Conservation (phyloP, 2,329 filamentous ascomycete genomes). For the Eutypa lata region DNA sequence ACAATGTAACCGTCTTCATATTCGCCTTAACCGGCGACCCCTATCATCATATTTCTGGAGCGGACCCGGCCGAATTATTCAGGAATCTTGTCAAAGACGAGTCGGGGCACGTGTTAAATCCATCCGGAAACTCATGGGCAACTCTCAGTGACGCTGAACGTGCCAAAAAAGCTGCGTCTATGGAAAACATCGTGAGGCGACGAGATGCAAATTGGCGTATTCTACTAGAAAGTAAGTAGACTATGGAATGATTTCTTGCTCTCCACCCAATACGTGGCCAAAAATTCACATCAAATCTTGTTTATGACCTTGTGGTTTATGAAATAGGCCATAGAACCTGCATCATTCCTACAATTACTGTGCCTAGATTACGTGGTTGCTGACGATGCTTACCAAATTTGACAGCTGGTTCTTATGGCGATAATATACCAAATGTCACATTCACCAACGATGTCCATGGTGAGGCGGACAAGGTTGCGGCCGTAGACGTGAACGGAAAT, state of each 20-base stretch:
- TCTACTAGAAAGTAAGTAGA: slow-evolving; percentile 31
- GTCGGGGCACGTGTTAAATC: slow-evolving; percentile 6
- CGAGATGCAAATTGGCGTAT: slow-evolving; percentile 50
- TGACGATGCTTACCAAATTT: background rate
- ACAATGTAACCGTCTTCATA: slow-evolving; percentile 29
- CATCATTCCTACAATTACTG: too few relatives aligned
- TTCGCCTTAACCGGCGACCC: slow-evolving; percentile 25
- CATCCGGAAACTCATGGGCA: background rate
- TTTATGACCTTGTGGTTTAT: background rate
- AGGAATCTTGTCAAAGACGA: slow-evolving; percentile 19
- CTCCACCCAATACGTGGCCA: background rate
- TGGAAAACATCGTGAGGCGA: slow-evolving; percentile 34
- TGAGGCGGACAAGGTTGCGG: slow-evolving; percentile 47
- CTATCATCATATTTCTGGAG: slow-evolving; percentile 2
- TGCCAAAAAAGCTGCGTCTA: slow-evolving; percentile 11
- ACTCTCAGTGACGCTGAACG: background rate
- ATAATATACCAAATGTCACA: slow-evolving; percentile 52
- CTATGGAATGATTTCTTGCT: background rate
- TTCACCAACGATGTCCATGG: slow-evolving; percentile 47
- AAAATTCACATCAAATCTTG: background rate
- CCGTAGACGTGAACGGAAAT: slow-evolving; percentile 47
- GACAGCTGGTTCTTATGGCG: slow-evolving; percentile 30
- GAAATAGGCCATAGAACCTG: too few relatives aligned
- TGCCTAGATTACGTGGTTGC: too few relatives aligned
- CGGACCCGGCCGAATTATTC: slow-evolving; percentile 12